Percentiles rank a stretch among this genome's conserved stretches.
Conservation (phyloP, 805 yeast genomes). For the Kurtzmaniella cleridarum region DNA sequence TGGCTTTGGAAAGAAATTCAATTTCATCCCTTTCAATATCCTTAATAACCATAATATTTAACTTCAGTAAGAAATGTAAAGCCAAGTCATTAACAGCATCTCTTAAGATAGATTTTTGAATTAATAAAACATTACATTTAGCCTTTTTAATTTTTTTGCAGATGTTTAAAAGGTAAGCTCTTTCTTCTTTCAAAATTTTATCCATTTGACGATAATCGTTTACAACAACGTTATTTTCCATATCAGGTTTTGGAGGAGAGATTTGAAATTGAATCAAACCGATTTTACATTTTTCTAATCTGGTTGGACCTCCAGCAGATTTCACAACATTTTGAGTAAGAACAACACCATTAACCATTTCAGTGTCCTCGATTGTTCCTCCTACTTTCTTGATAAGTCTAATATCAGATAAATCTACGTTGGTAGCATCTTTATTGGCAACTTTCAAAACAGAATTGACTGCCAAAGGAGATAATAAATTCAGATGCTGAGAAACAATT, state of each 20-base stretch:
- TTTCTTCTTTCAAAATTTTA: constrained; percentile 94
- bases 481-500: constrained; percentile 89
- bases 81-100: constrained; percentile 95
- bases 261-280: constrained; percentile 90
- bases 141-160: constrained; percentile 96
- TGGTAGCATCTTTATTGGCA: constrained; percentile 50
- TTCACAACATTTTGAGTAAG: constrained; percentile 86
- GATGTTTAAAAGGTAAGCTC: constrained; percentile 89
- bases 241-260: constrained; percentile 95
- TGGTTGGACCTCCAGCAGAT: constrained; percentile 89
- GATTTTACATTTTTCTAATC: constrained; percentile 89
- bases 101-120: constrained; percentile 88
- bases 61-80: constrained; percentile 86
- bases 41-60: constrained; percentile 89
- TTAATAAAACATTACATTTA: constrained; percentile 86
- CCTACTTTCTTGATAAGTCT: constrained; percentile 91
- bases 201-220: constrained; percentile 99
- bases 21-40: constrained; percentile 96
- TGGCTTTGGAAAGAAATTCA: constrained; percentile 77
- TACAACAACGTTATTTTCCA: constrained; percentile 96
- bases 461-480: constrained; percentile 83
- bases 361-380: constrained; percentile 96
- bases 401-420: constrained; percentile 83
- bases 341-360: constrained; percentile 87
- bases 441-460: constrained; percentile 90